These are phyloP conservation scores for Eutypella sp. DNA, from an alignment of 2,329 filamentous ascomycete genomes.

Conservation along the genomic window DNA sequence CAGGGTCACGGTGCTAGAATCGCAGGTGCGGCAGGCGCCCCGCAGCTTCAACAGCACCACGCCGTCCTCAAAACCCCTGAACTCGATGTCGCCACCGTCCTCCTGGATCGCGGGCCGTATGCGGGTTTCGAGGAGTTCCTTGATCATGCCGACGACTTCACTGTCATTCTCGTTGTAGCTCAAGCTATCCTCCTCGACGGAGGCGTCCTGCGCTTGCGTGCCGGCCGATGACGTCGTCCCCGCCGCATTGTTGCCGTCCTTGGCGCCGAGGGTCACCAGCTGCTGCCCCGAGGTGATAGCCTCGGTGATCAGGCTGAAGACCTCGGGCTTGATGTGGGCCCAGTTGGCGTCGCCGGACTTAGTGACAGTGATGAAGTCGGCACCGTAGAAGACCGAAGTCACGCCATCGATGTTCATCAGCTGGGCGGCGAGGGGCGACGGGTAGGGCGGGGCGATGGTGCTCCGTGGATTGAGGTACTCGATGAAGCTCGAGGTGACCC, in stretches of 20 bases:
- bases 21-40: constrained; percentile 91
- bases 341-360: constrained; percentile 85
- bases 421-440: constrained; percentile 84
- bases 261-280: constrained; percentile 69
- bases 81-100: constrained; percentile 96
- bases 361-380: constrained; percentile 94
- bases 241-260: constrained; percentile 45
- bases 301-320: constrained; percentile 93
- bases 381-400: constrained; percentile 89
- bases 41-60: constrained; percentile 81
- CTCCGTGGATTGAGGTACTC: constrained; percentile 89
- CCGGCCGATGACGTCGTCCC: too few relatives aligned
- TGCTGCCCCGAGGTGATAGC: constrained; percentile 77
- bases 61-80: constrained; percentile 81
- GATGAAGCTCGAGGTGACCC: constrained; percentile 70
- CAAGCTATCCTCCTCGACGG: constrained; percentile 61
- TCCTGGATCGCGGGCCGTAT: constrained; percentile 96
- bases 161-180: constrained; percentile 85
- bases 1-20: constrained; percentile 92
- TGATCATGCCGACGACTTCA: constrained; percentile 97
- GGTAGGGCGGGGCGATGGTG: constrained; percentile 82
- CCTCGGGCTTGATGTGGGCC: constrained; percentile 91
- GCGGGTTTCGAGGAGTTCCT: constrained; percentile 90
- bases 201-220: constrained; percentile 30
- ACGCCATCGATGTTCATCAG: constrained; percentile 92